Evolutionary conservation across 202 grass and related monocot species (phyloP).

Genomic region (Saccharum hybrid): DNA sequence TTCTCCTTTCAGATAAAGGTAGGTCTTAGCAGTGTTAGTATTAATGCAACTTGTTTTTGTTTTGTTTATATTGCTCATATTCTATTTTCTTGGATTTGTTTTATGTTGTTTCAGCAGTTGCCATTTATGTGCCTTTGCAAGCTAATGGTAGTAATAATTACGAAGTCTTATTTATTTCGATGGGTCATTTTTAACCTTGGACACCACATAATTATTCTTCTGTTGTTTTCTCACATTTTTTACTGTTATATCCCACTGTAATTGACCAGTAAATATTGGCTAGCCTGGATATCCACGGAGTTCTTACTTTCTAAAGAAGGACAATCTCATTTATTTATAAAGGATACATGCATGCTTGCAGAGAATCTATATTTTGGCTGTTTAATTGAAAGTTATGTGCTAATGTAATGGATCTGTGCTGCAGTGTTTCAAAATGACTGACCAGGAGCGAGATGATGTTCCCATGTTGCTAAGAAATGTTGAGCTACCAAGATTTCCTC

Average conservation of each 20-base stretch:
- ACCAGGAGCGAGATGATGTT: constrained; percentile 67
- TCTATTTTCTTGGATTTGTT: neutral
- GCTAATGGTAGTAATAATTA: neutral
- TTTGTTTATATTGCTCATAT: neutral
- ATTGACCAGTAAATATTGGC: neutral
- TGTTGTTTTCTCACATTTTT: constrained; percentile 11
- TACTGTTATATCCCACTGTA: neutral
- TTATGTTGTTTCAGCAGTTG: neutral
- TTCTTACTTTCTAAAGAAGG: constrained; percentile 14
- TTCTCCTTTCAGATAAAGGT: neutral
- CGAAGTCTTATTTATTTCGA: neutral
- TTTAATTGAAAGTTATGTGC: constrained; percentile 5
- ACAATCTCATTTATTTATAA: neutral
- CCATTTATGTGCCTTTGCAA: neutral
- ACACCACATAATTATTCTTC: neutral
- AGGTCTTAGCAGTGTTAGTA: neutral
- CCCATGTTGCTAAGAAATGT: constrained; percentile 71
- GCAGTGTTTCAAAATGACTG: constrained; percentile 68
- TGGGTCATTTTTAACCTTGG: neutral
- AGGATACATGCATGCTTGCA: neutral
- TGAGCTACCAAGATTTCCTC: constrained; percentile 64
- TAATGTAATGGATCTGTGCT: constrained; percentile 1
- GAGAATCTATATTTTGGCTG: neutral
- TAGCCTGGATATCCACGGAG: constrained; percentile 1
- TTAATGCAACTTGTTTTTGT: neutral